Percentiles rank a stretch among this genome's conserved stretches.
Conservation (phyloP, 2,329 filamentous ascomycete species). For the Orbilia quercus region DNA sequence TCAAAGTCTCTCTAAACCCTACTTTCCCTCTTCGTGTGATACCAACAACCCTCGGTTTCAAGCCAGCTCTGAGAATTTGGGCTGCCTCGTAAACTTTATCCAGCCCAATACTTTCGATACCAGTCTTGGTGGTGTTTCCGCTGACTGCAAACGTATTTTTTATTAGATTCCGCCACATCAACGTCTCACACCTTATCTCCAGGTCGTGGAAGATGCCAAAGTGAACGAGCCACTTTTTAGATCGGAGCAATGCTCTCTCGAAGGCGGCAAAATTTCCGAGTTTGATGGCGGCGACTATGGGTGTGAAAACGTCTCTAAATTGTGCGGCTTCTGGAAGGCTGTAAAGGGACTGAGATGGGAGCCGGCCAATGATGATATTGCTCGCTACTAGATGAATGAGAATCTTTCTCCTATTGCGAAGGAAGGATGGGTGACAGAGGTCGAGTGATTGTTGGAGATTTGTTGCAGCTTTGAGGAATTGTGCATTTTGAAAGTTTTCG, state of each 20-base stretch:
- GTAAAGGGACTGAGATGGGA: slow-evolving; percentile 38
- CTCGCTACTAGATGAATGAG: slow-evolving; percentile 44
- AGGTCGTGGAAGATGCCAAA: slow-evolving; percentile 51
- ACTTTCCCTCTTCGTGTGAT: slow-evolving; percentile 14
- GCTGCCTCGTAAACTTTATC: slow-evolving; percentile 48
- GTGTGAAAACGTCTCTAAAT: slow-evolving; percentile 41
- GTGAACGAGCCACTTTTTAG: slow-evolving; percentile 47
- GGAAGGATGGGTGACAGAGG: slow-evolving; percentile 51
- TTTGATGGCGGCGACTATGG: slow-evolving; percentile 42
- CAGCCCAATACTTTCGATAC: slow-evolving; percentile 43
- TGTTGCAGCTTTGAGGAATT: slow-evolving; percentile 42
- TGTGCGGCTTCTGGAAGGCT: slow-evolving; percentile 42
- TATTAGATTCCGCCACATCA: slow-evolving; percentile 47
- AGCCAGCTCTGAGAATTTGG: slow-evolving; percentile 5
- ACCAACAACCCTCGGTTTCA: slow-evolving; percentile 31
- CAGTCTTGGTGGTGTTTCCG: slow-evolving; percentile 50
- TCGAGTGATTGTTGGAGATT: slow-evolving; percentile 36
- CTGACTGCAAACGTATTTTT: slow-evolving; percentile 44
- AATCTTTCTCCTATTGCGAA: slow-evolving; percentile 47
- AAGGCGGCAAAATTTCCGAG: slow-evolving; percentile 34
- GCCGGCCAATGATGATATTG: slow-evolving; percentile 50
- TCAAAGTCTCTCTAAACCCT: slow-evolving; percentile 38
- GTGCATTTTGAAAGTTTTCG: slow-evolving; percentile 53
- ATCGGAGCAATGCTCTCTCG: slow-evolving; percentile 29
- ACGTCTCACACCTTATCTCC: slow-evolving; percentile 46